Base-by-base conservation (phyloP, 352 stramenopile species). In the Pythium chondricola region DNA sequence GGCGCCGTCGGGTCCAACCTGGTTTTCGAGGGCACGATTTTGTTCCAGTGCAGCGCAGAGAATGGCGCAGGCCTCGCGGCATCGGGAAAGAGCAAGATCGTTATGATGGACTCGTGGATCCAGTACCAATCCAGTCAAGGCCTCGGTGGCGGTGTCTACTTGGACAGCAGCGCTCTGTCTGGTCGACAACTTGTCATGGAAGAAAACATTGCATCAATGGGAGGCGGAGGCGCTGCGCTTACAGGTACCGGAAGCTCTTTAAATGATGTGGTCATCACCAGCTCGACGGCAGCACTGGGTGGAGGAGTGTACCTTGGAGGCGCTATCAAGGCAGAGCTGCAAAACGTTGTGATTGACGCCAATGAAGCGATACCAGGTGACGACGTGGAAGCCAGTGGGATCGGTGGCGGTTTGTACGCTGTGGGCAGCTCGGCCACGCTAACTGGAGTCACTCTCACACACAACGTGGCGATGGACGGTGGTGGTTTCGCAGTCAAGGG, bases 141-240 rank as follows among this genome's bases (percentile, higher is more conserved):
- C 14, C 5, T 36, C 20, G 57, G 50, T n/a, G 57, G 57, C 2
- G 50, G 57, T 1, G 8, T 61, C 8, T 58, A 47, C 27, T 39
- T 65, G 21, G 30, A 57, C 29, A 16, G 45, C 5, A 65, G 57
- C n/a, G 25, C 27, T 11, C 14, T 65, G 6, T 35, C 18, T 10
- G 57, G 39, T 1, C 25, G n/a, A 0, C 30, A n/a, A 6, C 20
- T 30, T 2, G 30, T n/a, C 24, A 33, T 65, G 13, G 8, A 39
- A 25, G 13, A 24, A 4, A 53, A 39, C 18, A n/a, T 8, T 0
- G 41, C 56, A 9, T 11, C 6, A 4, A 10, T n/a, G 13, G 43
- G 35, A 4, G 55, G 55, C 6, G 55, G 55, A 6, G 55, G 52
- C 2, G 44, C 20, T 2, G 53, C 53, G 18, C 22, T 63, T 29